A percentile compares a stretch with the other conserved stretches of the same genome.
These are phyloP conservation scores for Podaxis sp. DNA, from an alignment of 768 basidiomycete species.

Conservation along the genomic window DNA sequence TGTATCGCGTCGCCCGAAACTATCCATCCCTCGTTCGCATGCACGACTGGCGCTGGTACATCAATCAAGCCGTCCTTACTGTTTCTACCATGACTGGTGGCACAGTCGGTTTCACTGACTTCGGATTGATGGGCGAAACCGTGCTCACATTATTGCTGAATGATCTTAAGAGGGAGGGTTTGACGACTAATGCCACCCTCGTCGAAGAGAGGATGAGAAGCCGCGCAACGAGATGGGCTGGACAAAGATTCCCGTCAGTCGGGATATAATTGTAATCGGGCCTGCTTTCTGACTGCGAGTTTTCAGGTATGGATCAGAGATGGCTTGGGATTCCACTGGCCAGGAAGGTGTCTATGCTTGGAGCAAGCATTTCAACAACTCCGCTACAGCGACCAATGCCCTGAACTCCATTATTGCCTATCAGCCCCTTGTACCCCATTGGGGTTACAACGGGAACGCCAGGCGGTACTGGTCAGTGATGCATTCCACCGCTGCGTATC, in stretches of 20 bases:
- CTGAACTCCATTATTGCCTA: constrained; percentile 55
- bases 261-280: background rate
- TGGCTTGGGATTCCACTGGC: constrained; percentile 56
- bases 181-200: constrained; percentile 41
- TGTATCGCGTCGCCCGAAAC: constrained; percentile 55
- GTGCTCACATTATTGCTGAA: constrained; percentile 41
- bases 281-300: constrained; percentile 1
- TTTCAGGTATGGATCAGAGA: constrained; percentile 51
- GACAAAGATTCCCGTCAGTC: constrained; percentile 46
- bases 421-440: constrained; percentile 53
- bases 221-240: constrained; percentile 41
- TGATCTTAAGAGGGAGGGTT: constrained; percentile 48
- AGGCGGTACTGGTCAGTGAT: constrained; percentile 46
- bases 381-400: constrained; percentile 43
- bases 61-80: constrained; percentile 50
- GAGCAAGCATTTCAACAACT: constrained; percentile 51
- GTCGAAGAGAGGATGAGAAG: constrained; percentile 43
- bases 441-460: constrained; percentile 60
- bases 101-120: constrained; percentile 38
- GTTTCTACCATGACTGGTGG: constrained; percentile 41
- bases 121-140: constrained; percentile 56
- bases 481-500: background rate
- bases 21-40: constrained; percentile 44
- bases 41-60: constrained; percentile 53
- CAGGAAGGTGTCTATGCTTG: constrained; percentile 55